A percentile compares a stretch with the other conserved stretches of the same genome.
Conservation (phyloP, 306 rosid genomes). For the Inga oerstediana region DNA sequence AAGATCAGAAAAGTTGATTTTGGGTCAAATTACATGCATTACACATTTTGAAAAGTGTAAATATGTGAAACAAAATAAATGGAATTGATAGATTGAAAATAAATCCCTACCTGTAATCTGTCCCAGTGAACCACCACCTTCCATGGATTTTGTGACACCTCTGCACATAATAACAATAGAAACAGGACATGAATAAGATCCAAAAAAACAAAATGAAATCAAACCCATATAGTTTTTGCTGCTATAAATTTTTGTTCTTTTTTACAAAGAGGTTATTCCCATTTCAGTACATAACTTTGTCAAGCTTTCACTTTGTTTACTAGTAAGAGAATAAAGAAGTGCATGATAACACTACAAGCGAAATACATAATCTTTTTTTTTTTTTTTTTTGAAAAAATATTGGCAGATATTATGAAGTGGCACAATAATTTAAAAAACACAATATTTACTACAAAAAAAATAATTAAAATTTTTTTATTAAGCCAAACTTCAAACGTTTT, state of each 20-base stretch:
- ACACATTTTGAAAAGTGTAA: not conserved
- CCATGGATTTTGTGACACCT: conserved; percentile 43
- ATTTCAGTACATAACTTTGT: not conserved
- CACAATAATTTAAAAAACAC: not conserved
- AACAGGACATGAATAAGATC: not conserved
- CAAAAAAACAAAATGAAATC: not conserved
- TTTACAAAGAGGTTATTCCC: not conserved
- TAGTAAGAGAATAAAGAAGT: not conserved
- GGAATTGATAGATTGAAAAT: not conserved
- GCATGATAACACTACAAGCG: not conserved
- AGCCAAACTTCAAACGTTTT: not conserved
- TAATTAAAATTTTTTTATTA: too few relatives aligned
- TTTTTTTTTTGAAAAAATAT: not conserved
- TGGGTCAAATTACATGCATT: not conserved
- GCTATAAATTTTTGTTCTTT: not conserved
- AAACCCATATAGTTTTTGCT: not conserved
- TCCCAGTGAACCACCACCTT: conserved; percentile 32
- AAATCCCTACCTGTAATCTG: not conserved
- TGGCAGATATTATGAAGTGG: not conserved
- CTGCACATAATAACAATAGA: conserved; percentile 13
- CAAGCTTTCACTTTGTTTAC: not conserved
- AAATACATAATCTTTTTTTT: not conserved
- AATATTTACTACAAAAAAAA: too few relatives aligned
- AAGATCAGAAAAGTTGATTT: not conserved
- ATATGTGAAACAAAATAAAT: not conserved